phyloP scores from a whole-genome alignment of 306 rosid species.

The peach (Prunus persica) region DNA sequence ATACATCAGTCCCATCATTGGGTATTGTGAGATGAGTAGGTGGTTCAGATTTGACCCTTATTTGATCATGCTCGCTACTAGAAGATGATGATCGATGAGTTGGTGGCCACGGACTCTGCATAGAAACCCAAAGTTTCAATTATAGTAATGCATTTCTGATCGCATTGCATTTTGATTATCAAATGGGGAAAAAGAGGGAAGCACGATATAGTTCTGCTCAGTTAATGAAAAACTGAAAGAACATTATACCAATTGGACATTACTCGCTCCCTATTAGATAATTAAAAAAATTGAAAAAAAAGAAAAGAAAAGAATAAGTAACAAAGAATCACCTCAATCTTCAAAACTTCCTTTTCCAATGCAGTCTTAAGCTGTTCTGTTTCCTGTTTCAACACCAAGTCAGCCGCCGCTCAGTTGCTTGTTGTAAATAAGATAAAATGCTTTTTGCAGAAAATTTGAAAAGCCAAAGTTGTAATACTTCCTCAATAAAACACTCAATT shows the following conservation, averaged over 20 bases:
- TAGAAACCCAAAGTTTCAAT: constrained; percentile 23
- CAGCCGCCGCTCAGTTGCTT: constrained; percentile 3
- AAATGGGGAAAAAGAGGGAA: neutral
- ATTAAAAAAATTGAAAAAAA: neutral
- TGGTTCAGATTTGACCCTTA: constrained; percentile 49
- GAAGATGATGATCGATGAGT: constrained; percentile 46
- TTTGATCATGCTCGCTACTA: constrained; percentile 44
- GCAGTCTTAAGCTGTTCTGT: constrained; percentile 66
- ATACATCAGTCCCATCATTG: constrained; percentile 87
- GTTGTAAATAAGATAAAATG: neutral
- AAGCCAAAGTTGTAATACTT: neutral
- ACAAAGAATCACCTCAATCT: constrained; percentile 62
- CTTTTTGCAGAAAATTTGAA: too few species aligned
- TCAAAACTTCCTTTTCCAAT: constrained; percentile 60
- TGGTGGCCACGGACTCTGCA: constrained; percentile 66
- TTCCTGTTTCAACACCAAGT: constrained; percentile 63
- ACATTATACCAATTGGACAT: neutral
- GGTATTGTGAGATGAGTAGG: constrained; percentile 68
- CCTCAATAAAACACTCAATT: neutral
- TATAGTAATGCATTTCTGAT: constrained; percentile 19
- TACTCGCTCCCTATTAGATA: neutral
- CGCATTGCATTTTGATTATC: neutral
- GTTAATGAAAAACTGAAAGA: neutral
- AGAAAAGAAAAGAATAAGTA: neutral
- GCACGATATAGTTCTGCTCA: neutral